These are phyloP conservation scores for Capillidium rhysosporum DNA, from an alignment of 371 early-diverging fungal genomes.

Conservation along the genomic window DNA sequence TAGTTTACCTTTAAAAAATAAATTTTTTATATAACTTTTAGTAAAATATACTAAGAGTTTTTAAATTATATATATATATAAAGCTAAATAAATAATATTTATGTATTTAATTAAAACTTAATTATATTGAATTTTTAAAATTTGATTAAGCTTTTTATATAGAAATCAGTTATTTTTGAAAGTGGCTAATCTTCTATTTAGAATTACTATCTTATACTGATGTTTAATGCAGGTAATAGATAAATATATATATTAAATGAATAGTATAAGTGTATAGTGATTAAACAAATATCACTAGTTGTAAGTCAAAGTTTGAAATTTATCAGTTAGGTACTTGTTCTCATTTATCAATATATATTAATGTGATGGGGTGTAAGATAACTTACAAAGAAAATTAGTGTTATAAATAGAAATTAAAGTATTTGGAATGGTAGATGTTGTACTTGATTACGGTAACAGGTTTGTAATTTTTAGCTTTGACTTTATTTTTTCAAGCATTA, in stretches of 20 bases:
- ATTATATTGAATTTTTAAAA: too few relatives aligned
- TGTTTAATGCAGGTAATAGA: constrained; percentile 63
- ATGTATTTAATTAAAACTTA: too few relatives aligned
- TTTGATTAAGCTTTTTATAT: too few relatives aligned
- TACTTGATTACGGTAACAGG: constrained; percentile 89
- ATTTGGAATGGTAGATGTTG: constrained; percentile 59
- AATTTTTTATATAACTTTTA: too few relatives aligned
- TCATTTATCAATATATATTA: constrained; percentile 69
- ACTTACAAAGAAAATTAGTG: constrained; percentile 65
- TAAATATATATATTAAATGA: constrained; percentile 75
- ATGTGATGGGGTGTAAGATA: constrained; percentile 62
- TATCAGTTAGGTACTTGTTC: constrained; percentile 37
- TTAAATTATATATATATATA: too few relatives aligned
- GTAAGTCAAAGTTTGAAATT: constrained; percentile 51
- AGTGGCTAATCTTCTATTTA: too few relatives aligned
- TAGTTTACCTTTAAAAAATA: too few relatives aligned
- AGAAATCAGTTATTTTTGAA: too few relatives aligned
- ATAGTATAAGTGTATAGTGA: constrained; percentile 52
- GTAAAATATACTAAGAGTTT: too few relatives aligned
- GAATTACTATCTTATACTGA: constrained; percentile 30
- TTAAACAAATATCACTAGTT: constrained; percentile 65
- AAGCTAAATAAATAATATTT: too few relatives aligned
- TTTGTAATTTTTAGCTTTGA: constrained; percentile 42
- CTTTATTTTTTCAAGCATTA: constrained; percentile 36
- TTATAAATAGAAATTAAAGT: constrained; percentile 81